A percentile compares a stretch with the other conserved stretches of the same genome.
These are phyloP conservation scores for Leucocoprinus birnbaumii DNA, from an alignment of 768 basidiomycete genomes.

Conservation along the genomic window DNA sequence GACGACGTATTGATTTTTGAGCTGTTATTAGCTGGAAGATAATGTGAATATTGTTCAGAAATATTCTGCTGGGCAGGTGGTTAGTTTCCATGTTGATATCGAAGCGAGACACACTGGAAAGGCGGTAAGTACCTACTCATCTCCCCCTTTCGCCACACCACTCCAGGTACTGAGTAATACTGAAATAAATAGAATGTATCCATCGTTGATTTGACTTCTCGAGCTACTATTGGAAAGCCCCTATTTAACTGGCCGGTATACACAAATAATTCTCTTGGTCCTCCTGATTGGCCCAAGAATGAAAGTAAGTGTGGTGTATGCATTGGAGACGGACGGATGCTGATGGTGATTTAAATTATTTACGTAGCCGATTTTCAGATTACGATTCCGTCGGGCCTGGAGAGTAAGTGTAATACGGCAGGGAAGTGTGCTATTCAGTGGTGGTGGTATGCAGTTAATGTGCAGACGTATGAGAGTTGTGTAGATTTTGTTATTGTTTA, in stretches of 20 bases:
- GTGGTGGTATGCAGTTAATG: slow-evolving; percentile 30
- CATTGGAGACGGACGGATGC: not conserved
- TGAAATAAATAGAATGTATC: slow-evolving; percentile 37
- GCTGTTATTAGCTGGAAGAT: slow-evolving; percentile 25
- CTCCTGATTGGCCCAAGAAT: slow-evolving; percentile 29
- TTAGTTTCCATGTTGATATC: slow-evolving; percentile 29
- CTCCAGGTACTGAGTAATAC: too few species aligned
- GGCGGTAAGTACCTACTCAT: slow-evolving; percentile 28
- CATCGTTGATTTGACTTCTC: slow-evolving; percentile 24
- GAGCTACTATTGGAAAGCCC: slow-evolving; percentile 24
- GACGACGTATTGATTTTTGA: not conserved
- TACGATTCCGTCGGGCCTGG: slow-evolving; percentile 23
- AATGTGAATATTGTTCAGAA: slow-evolving; percentile 25
- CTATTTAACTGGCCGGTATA: slow-evolving; percentile 31
- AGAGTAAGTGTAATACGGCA: slow-evolving; percentile 22
- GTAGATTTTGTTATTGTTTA: slow-evolving; percentile 24
- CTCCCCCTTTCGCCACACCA: too few species aligned
- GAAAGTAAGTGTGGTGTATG: slow-evolving; percentile 24
- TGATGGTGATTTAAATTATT: not conserved
- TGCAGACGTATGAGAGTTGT: slow-evolving; percentile 34
- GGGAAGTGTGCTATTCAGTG: slow-evolving; percentile 36
- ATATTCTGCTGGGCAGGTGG: slow-evolving; percentile 25
- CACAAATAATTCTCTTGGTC: slow-evolving; percentile 26
- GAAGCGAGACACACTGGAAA: slow-evolving; percentile 32
- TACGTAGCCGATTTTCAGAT: slow-evolving; percentile 29